phyloP scores from a whole-genome alignment of 345 rosid genomes.

The Tarenaya hassleriana region DNA sequence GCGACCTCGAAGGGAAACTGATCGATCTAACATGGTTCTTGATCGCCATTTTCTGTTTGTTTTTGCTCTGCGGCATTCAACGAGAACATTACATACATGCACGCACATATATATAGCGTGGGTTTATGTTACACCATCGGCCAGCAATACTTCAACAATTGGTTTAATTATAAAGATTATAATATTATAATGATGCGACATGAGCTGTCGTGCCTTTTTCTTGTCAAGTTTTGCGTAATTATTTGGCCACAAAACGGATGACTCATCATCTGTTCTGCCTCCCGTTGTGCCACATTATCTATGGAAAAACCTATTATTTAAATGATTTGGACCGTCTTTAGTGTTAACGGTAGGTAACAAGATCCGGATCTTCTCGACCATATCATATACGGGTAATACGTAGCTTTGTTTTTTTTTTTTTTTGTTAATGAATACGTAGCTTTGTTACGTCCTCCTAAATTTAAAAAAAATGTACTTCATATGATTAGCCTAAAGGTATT shows the following conservation, averaged over 20 bases:
- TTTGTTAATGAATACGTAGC: too few relatives aligned
- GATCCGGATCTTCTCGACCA: constrained; percentile 36
- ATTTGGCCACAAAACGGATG: constrained; percentile 22
- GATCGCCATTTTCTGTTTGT: constrained; percentile 28
- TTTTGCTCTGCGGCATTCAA: constrained; percentile 8
- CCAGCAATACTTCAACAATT: too few relatives aligned
- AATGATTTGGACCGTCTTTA: constrained; percentile 9
- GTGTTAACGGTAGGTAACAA: constrained; percentile 21
- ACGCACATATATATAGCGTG: too few relatives aligned
- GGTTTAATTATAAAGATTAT: too few relatives aligned
- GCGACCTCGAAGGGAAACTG: constrained; percentile 69
- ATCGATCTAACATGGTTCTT: constrained; percentile 48
- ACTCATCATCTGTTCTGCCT: constrained; percentile 43
- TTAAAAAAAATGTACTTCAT: too few relatives aligned
- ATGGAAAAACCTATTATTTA: constrained; percentile 14
- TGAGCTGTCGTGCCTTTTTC: constrained; percentile 36
- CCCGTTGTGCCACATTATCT: constrained; percentile 45
- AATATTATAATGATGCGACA: too few relatives aligned
- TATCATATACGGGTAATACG: too few relatives aligned
- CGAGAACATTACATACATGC: too few relatives aligned
- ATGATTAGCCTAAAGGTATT: too few relatives aligned
- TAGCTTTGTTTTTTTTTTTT: too few relatives aligned
- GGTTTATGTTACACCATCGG: too few relatives aligned
- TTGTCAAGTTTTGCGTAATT: constrained; percentile 26
- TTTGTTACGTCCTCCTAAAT: too few relatives aligned